Evolutionary conservation across 2,329 filamentous ascomycete species (phyloP).

Genomic region (Graphiopsis chlorocephala): DNA sequence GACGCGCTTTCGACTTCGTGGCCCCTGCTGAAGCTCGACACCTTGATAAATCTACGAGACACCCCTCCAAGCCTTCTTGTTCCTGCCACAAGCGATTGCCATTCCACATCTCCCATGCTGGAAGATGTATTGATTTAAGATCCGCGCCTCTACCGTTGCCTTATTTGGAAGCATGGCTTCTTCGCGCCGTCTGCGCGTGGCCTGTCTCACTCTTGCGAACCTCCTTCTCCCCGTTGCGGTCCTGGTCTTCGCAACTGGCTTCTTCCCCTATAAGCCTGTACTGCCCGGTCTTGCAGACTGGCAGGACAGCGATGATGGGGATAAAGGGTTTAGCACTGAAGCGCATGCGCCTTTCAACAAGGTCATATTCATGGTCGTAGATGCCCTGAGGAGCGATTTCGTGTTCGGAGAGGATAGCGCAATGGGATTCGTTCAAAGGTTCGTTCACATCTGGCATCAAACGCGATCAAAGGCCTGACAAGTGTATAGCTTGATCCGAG

Average conservation of each 20-base stretch:
- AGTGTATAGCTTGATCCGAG: constrained; percentile 69
- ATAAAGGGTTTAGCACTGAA: constrained; percentile 2
- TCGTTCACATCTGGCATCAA: constrained; percentile 18
- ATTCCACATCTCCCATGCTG: neutral
- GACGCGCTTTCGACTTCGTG: neutral
- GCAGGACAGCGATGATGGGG: constrained; percentile 18
- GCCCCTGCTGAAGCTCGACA: neutral
- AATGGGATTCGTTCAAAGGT: constrained; percentile 88
- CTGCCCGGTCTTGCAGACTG: constrained; percentile 71
- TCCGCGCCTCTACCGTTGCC: neutral
- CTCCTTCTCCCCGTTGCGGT: constrained; percentile 69
- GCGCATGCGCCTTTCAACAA: constrained; percentile 72
- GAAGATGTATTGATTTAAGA: neutral
- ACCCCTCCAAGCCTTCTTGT: too few species aligned
- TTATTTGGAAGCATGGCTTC: neutral
- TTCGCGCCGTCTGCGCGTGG: constrained; percentile 42
- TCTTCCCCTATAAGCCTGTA: constrained; percentile 97
- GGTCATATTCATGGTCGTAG: constrained; percentile 95
- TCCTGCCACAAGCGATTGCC: neutral
- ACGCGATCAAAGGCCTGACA: neutral
- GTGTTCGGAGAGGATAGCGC: constrained; percentile 79
- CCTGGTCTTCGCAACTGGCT: constrained; percentile 75
- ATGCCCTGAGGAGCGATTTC: constrained; percentile 93
- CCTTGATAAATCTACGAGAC: neutral
- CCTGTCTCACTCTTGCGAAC: constrained; percentile 59